A percentile compares a stretch with the other conserved stretches of the same genome.
phyloP scores from a whole-genome alignment of 352 stramenopile genomes.

The Phytopythium chamaehyphon region DNA sequence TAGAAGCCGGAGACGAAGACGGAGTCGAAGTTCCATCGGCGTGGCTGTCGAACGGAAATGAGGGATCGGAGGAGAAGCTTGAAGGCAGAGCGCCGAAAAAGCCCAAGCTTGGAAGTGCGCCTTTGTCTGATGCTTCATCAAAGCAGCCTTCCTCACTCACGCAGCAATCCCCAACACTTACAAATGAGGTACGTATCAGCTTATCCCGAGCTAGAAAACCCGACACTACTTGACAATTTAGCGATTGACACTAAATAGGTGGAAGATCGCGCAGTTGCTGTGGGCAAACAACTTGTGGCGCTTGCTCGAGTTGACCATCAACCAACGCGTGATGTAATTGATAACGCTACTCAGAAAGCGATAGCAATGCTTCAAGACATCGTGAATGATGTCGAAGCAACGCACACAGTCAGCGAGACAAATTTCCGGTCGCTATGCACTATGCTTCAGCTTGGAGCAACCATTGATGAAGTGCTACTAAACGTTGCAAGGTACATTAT shows the following conservation, averaged over 20 bases:
- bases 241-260: no score
- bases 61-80: neutral
- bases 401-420: slow-evolving; percentile 44
- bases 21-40: neutral
- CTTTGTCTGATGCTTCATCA: neutral
- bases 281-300: slow-evolving; percentile 45
- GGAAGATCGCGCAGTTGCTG: slow-evolving; percentile 29
- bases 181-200: neutral
- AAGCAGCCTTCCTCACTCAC: neutral
- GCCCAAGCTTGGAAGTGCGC: neutral
- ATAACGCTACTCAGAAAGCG: slow-evolving; percentile 17
- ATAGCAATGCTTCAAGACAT: slow-evolving; percentile 50
- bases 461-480: slow-evolving; percentile 58
- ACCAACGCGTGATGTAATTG: slow-evolving; percentile 17
- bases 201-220: no score
- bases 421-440: slow-evolving; percentile 45
- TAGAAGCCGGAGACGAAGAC: neutral
- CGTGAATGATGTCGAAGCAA: slow-evolving; percentile 58
- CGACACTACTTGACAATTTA: no score
- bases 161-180: neutral
- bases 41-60: neutral
- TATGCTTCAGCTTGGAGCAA: slow-evolving; percentile 35
- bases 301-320: slow-evolving; percentile 27
- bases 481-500: slow-evolving; percentile 42
- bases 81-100: neutral